Base-by-base conservation (phyloP, 2,329 filamentous ascomycete genomes). In the Neofusicoccum ribis region DNA sequence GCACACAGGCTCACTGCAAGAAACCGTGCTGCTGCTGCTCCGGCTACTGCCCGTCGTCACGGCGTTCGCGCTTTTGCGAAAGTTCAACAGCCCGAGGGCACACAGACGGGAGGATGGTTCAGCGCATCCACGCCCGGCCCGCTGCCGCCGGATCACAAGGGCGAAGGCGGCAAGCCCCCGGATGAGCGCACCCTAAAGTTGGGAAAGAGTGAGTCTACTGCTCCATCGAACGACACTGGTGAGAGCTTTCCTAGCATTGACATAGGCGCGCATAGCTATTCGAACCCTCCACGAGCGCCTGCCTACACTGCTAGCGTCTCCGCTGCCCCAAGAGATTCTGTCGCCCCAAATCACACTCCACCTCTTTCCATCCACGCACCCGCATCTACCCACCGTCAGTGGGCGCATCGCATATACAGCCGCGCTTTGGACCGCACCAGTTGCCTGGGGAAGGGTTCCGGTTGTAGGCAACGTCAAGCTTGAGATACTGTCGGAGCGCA, bases 391-490 rank as follows among this genome's bases (percentile, higher is more conserved):
- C 39, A 91, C 88, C n/a, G 95, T 98, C 46, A 92, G 91, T 34
- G 95, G 95, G 61, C 88, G 91, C 52, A 90, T 97, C 41, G 90
- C 92, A 54, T 99, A 99, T 77, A 91, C 91, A 41, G 94, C 95
- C 17, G 95, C 95, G 2, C 83, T 99, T 43, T 98, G 93, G 93
- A 97, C 95, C 0, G 93, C 93, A 0, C 95, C 95, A 0, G 90
- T 99, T 60, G 94, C 93, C 36, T 99, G 95, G 95, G 96, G 96
- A 72, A 88, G 91, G 34, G 85, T 99, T 1, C 95, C 95, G 2
- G 87, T 98, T 20, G 86, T 97, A 37, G 93, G 94, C 69, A 96
- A 97, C 72, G 92, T 97, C 50, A 89, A 88, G 70, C 85, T 99
- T 11, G 88, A 92, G 71, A 95, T 99, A 61, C 79, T 96, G 17